Evolutionary conservation across 805 yeast species (phyloP), one percentile per base, ranked within the genome.

Genomic region (Myxozyma mucilagina): DNA sequence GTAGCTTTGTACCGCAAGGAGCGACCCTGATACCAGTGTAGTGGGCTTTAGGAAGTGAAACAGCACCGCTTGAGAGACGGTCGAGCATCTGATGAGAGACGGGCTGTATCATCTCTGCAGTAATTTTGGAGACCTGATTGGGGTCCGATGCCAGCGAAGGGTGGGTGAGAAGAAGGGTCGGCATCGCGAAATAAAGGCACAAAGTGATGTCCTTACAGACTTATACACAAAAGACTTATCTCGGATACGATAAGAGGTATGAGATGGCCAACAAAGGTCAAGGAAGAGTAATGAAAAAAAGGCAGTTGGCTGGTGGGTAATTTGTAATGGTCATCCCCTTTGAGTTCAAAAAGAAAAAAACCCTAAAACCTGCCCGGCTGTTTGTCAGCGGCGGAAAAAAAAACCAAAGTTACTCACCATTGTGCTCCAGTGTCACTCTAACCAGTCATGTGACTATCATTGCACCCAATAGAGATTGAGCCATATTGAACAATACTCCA

Each of bases 31-130:
- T 69, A 20, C 59, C 44, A 3, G 63, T 45, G 61, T 71, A 76
- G 36, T 66, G 58, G 38, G 66, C 60, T 10, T 53, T 53, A 4
- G 74, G 71, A 11, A 77, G 71, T 7, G 54, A 38, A 13, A 77
- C 74, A 8, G 73, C 74, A 5, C 68, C 66, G 31, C 67, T 68
- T 5, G 68, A 64, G 13, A 76, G 69, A 24, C 80, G 71, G 61
- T 76, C 79, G 20, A 77, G 63, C 48, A 76, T 73, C 71, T 76
- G 80, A 44, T 66, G 69, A 34, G 66, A 36, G 14, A 66, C 65
- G 2, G 62, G 64, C 39, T 41, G 53, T 16, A 48, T 53, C 45
- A 60, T 45, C 18, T 41, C 41, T 14, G 60, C 60, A n/a, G 65
- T 55, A 10, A 64, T 36, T 34, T 51, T 53, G 32, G 59, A 31